Conservation (phyloP, 1,284 basidiomycete species). For the Microbotryum violaceum region DNA sequence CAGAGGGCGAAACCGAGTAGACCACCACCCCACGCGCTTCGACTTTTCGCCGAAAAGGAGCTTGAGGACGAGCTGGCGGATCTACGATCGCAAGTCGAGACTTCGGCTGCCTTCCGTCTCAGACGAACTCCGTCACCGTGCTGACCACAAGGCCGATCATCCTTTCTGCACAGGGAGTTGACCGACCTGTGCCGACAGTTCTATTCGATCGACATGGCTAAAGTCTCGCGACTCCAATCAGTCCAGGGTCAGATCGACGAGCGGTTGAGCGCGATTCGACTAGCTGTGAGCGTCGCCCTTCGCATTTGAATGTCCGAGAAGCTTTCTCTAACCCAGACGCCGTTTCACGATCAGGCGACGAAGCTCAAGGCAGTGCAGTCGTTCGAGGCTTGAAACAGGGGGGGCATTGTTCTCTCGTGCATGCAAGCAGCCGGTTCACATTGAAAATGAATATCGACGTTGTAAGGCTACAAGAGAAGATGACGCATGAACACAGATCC, state of each 20-base stretch:
- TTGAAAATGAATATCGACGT: too few relatives aligned
- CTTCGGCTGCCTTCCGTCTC: background rate
- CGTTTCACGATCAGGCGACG: background rate
- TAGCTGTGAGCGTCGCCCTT: constrained; percentile 1
- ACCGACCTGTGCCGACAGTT: background rate
- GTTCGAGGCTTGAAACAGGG: background rate
- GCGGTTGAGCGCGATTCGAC: background rate
- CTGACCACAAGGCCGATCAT: background rate
- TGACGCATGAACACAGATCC: background rate
- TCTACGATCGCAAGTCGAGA: background rate
- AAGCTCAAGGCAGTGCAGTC: constrained; percentile 13
- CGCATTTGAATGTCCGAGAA: too few relatives aligned
- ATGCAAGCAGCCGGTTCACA: background rate
- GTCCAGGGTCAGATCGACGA: constrained; percentile 7
- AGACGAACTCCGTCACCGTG: background rate
- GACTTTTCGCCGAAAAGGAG: constrained; percentile 11
- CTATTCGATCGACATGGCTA: background rate
- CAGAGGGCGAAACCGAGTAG: background rate
- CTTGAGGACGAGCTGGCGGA: constrained; percentile 11
- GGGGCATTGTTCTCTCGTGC: background rate
- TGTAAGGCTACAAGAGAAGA: background rate
- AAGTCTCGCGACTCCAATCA: background rate
- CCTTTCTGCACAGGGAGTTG: background rate
- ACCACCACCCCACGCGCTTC: constrained; percentile 4
- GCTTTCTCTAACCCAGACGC: background rate